Percentiles rank a stretch among this genome's conserved stretches.
Evolutionary conservation across 768 basidiomycete species (phyloP).

Genomic region (Clitopilus passeckerianus): DNA sequence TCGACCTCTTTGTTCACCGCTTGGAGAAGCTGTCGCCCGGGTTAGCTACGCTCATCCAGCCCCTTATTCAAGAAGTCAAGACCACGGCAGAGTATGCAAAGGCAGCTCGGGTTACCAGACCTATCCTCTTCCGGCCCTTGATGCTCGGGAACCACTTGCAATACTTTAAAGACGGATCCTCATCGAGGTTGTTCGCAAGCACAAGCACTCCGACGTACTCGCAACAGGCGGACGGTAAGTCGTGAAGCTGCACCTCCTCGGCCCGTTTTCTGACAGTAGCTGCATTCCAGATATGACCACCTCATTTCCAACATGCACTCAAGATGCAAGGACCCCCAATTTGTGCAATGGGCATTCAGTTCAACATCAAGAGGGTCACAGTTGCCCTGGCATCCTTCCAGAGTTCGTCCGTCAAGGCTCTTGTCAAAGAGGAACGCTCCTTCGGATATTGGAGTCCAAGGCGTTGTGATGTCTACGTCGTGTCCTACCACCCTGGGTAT

Average conservation of each 20-base stretch:
- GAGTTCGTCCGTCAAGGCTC: slow-evolving; percentile 57
- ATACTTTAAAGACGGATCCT: slow-evolving; percentile 73
- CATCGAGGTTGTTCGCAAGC: slow-evolving; percentile 67
- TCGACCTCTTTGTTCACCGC: slow-evolving; percentile 49
- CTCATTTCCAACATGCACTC: slow-evolving; percentile 58
- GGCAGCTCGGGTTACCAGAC: slow-evolving; percentile 57
- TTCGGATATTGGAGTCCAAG: slow-evolving; percentile 91
- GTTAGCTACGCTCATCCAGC: slow-evolving; percentile 41
- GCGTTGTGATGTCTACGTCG: slow-evolving; percentile 81
- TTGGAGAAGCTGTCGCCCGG: slow-evolving; percentile 59
- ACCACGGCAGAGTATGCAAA: slow-evolving; percentile 54
- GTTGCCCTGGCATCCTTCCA: slow-evolving; percentile 66
- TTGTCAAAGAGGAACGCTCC: slow-evolving; percentile 75
- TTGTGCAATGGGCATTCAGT: slow-evolving; percentile 72
- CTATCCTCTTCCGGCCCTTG: slow-evolving; percentile 65
- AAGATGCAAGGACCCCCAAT: slow-evolving; percentile 48
- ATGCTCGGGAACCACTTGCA: slow-evolving; percentile 64
- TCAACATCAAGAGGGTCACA: slow-evolving; percentile 76
- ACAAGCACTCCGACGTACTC: slow-evolving; percentile 63
- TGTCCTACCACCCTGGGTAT: slow-evolving; percentile 72
- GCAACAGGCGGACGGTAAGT: slow-evolving; percentile 78
- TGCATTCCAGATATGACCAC: slow-evolving; percentile 59
- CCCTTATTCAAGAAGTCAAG: slow-evolving; percentile 58
- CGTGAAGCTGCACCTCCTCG: not conserved
- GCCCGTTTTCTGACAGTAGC: not conserved